Percentiles rank a stretch among this genome's conserved stretches.
These are phyloP conservation scores for Diaporthe batatas DNA, from an alignment of 2,329 filamentous ascomycete genomes.

Conservation along the genomic window DNA sequence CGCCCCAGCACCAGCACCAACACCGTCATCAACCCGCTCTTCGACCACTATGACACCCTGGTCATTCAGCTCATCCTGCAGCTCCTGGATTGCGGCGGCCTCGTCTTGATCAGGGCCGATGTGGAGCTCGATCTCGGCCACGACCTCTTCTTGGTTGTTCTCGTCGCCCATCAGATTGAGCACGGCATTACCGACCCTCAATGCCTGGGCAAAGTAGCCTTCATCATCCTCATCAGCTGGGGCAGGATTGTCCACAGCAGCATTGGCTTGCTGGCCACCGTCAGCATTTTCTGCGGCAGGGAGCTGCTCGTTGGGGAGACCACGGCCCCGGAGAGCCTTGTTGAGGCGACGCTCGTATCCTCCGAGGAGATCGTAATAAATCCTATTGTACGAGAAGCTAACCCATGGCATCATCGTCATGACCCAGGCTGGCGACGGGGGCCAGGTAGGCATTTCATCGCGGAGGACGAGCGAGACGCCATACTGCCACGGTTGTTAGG, in stretches of 20 bases:
- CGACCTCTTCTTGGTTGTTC: slow-evolving; percentile 45
- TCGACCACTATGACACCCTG: slow-evolving; percentile 35
- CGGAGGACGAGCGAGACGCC: slow-evolving; percentile 60
- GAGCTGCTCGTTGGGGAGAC: slow-evolving; percentile 44
- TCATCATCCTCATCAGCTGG: slow-evolving; percentile 45
- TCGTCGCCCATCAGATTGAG: slow-evolving; percentile 53
- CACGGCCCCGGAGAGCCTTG: slow-evolving; percentile 57
- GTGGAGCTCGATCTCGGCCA: slow-evolving; percentile 47
- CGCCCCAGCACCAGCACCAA: background rate
- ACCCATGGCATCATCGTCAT: slow-evolving; percentile 62
- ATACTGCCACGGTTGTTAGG: slow-evolving; percentile 55
- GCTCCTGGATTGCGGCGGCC: slow-evolving; percentile 43
- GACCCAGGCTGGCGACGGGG: slow-evolving; percentile 66
- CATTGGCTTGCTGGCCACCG: slow-evolving; percentile 34
- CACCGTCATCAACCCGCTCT: slow-evolving; percentile 21
- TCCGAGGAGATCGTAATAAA: slow-evolving; percentile 62
- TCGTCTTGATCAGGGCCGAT: slow-evolving; percentile 51
- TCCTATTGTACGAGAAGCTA: slow-evolving; percentile 56
- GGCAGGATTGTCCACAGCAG: slow-evolving; percentile 33
- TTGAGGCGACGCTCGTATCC: slow-evolving; percentile 64
- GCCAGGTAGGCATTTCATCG: slow-evolving; percentile 64
- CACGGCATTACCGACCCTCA: slow-evolving; percentile 45
- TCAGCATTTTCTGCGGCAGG: slow-evolving; percentile 37
- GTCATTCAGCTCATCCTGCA: slow-evolving; percentile 48
- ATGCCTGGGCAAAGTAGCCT: slow-evolving; percentile 42